Conservation (phyloP, 1,284 basidiomycete genomes). For the Cutaneotrichosporon sp. region DNA sequence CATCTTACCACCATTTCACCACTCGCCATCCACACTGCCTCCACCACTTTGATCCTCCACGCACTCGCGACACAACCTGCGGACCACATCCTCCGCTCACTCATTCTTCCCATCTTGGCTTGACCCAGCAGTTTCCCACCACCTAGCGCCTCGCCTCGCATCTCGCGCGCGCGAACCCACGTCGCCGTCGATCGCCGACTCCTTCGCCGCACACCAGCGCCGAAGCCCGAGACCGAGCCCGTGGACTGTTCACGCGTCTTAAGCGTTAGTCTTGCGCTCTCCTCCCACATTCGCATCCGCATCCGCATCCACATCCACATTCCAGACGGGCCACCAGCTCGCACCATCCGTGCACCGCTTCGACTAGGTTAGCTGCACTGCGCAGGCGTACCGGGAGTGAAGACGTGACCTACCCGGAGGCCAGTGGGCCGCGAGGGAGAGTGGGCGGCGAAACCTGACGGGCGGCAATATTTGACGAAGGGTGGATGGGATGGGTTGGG, state of each 20-base stretch:
- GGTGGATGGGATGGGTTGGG: neutral
- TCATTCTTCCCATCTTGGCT: neutral
- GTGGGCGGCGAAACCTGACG: neutral
- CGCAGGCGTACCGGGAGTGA: neutral
- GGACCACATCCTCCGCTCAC: neutral
- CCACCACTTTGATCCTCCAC: neutral
- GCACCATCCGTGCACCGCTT: neutral
- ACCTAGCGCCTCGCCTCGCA: neutral
- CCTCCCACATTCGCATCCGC: neutral
- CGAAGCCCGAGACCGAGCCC: neutral
- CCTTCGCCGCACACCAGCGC: neutral
- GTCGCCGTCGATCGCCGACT: neutral
- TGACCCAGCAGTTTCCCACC: neutral
- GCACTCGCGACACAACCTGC: neutral
- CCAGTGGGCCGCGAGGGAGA: neutral
- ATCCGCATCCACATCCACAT: neutral
- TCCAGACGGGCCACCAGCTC: neutral
- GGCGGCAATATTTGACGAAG: neutral
- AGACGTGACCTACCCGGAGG: neutral
- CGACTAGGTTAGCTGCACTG: neutral
- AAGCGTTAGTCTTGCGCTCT: neutral
- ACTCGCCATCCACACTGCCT: neutral
- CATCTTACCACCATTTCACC: neutral
- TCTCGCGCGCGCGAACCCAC: neutral
- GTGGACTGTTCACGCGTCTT: neutral